Conservation (phyloP, 1,139 yeast species). For the Kodamaea alishanica region DNA sequence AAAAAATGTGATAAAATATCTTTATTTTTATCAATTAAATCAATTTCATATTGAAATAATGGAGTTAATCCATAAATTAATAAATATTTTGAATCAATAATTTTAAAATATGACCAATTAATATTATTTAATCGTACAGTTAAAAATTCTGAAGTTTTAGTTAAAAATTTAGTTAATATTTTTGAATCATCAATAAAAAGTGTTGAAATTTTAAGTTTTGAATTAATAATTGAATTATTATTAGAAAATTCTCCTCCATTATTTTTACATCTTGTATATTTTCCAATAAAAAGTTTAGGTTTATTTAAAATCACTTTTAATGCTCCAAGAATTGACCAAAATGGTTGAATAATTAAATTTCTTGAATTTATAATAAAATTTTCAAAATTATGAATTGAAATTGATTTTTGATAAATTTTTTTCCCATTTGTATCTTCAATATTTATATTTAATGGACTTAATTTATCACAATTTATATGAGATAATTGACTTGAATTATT, state of each 20-base stretch:
- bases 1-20: slow-evolving; percentile 26
- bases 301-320: slow-evolving; percentile 50
- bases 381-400: slow-evolving; percentile 55
- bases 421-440: slow-evolving; percentile 8
- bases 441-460: slow-evolving; percentile 13
- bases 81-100: slow-evolving; percentile 32
- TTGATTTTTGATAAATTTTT: slow-evolving; percentile 24
- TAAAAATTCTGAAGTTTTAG: slow-evolving; percentile 7
- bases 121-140: slow-evolving; percentile 53
- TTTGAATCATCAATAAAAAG: slow-evolving; percentile 31
- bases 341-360: slow-evolving; percentile 46
- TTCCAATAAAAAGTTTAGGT: slow-evolving; percentile 30
- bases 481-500: slow-evolving; percentile 1
- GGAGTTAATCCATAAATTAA: slow-evolving; percentile 67
- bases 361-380: slow-evolving; percentile 44
- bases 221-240: background rate
- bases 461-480: slow-evolving; percentile 15
- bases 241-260: slow-evolving; percentile 26
- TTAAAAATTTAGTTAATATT: slow-evolving; percentile 44
- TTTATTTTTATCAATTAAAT: slow-evolving; percentile 42
- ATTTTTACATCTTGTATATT: slow-evolving; percentile 15
- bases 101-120: slow-evolving; percentile 54
- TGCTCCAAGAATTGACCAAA: slow-evolving; percentile 68
- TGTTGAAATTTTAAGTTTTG: slow-evolving; percentile 21
- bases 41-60: slow-evolving; percentile 64